These are phyloP conservation scores for Trichoderma sp. DNA, from an alignment of 2,329 filamentous ascomycete species.

Conservation along the genomic window DNA sequence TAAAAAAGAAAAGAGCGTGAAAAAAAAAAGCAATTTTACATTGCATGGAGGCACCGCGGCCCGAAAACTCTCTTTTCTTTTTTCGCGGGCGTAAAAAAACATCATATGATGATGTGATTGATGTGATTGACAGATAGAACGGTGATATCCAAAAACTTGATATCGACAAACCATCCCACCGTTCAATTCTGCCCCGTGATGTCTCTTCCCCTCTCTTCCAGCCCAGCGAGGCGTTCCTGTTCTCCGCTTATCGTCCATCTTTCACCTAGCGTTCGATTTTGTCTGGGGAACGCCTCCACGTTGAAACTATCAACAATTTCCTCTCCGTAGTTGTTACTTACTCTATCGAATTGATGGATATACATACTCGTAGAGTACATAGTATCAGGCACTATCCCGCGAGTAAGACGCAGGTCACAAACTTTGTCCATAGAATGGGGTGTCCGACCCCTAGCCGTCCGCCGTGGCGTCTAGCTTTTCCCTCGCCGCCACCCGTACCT, in stretches of 20 bases:
- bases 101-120: not conserved
- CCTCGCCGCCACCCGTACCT: conserved; percentile 5
- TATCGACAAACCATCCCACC: not conserved
- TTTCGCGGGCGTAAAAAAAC: not conserved
- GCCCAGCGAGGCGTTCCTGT: not conserved
- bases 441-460: not conserved
- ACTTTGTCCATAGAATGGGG: not conserved
- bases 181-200: not conserved
- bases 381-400: not conserved
- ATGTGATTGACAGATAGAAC: not conserved
- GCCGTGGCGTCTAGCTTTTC: conserved; percentile 14
- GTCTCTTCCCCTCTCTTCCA: not conserved
- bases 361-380: not conserved
- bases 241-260: not conserved
- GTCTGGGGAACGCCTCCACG: not conserved
- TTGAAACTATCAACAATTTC: not conserved
- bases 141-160: not conserved
- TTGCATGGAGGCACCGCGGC: not conserved
- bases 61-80: not conserved
- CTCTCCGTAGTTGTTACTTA: not conserved
- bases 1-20: not conserved
- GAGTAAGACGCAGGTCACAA: not conserved
- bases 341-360: not conserved
- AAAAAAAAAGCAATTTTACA: not conserved
- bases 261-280: not conserved